A percentile compares a stretch with the other conserved stretches of the same genome.
phyloP scores from a whole-genome alignment of 352 stramenopile species.

The Globisporangium lucens region DNA sequence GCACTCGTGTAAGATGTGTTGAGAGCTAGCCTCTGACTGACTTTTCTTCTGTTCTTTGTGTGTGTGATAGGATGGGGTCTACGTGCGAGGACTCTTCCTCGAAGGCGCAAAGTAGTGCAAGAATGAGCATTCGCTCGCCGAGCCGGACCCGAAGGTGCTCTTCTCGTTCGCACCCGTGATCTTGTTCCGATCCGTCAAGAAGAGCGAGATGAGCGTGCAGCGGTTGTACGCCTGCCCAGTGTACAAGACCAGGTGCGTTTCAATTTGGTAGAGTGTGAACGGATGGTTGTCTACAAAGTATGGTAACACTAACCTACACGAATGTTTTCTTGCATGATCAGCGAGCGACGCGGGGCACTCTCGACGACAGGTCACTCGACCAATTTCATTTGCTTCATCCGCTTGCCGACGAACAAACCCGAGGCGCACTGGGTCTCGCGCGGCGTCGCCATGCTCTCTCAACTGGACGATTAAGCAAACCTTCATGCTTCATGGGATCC shows the following conservation, averaged over 20 bases:
- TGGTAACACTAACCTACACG: neutral
- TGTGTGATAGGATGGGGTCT: slow-evolving; percentile 70
- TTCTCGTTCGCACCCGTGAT: slow-evolving; percentile 85
- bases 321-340: slow-evolving; percentile 16
- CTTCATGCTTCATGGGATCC: neutral
- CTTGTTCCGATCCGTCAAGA: slow-evolving; percentile 79
- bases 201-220: slow-evolving; percentile 62
- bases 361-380: slow-evolving; percentile 93
- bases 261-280: neutral
- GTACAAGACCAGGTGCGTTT: slow-evolving; percentile 89
- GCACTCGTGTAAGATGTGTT: neutral
- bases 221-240: slow-evolving; percentile 89
- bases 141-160: slow-evolving; percentile 88
- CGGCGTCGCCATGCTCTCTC: slow-evolving; percentile 92
- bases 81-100: slow-evolving; percentile 85
- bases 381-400: slow-evolving; percentile 95
- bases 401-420: slow-evolving; percentile 70
- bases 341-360: slow-evolving; percentile 86
- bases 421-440: slow-evolving; percentile 91
- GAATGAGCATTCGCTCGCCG: slow-evolving; percentile 50
- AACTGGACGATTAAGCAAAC: slow-evolving; percentile 75
- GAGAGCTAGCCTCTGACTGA: neutral
- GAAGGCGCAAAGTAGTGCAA: slow-evolving; percentile 90
- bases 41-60: neutral
- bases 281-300: neutral